Base-by-base conservation (phyloP, 257 asterid genomes). In the Henckelia pumila region DNA sequence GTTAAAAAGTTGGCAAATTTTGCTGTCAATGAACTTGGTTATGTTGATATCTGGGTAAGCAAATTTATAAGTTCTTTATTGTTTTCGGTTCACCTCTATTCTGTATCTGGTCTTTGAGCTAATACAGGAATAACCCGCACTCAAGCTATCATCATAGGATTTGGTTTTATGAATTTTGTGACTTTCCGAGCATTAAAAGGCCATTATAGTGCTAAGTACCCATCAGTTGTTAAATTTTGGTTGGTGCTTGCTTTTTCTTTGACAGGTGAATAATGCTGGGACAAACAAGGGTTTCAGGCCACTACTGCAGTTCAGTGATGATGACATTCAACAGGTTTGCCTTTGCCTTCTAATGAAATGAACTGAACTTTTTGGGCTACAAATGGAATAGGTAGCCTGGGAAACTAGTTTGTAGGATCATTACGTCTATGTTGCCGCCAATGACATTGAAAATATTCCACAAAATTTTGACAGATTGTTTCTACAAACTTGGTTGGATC, bases 201-300 rank as follows among this genome's bases (percentile, higher is more conserved):
- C 61, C 33, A 23, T 16, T 20, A 7, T 66, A 30, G 52, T 47
- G 20, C n/a, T n/a, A n/a, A n/a, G n/a, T 60, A 17, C 44, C 67
- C 61, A 22, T 37, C 55, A 47, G 24, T 59, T 14, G 28, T 19
- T 50, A 53, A 25, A 10, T 35, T 35, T 2, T 52, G 22, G 25
- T 65, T 28, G 52, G n/a, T 33, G 13, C 33, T 23, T 66, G 4
- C 6, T 62, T 22, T 47, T 60, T 71, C 57, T 62, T 58, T n/a
- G 59, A 66, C 87, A 93, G 97, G 89, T 93, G 58, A 93, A 93
- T 75, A 93, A 93, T 70, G 99, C 99, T 1, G 99, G 99, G 75
- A 85, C 88, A n/a, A 93, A 93, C 85, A 93, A 90, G 79, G 99
- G 99, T 66, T 93, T 93, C 76, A 82, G 99, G 78, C 99, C 99